Evolutionary conservation across 805 yeast genomes (phyloP).

Genomic region (Yamadazyma tumulicola): DNA sequence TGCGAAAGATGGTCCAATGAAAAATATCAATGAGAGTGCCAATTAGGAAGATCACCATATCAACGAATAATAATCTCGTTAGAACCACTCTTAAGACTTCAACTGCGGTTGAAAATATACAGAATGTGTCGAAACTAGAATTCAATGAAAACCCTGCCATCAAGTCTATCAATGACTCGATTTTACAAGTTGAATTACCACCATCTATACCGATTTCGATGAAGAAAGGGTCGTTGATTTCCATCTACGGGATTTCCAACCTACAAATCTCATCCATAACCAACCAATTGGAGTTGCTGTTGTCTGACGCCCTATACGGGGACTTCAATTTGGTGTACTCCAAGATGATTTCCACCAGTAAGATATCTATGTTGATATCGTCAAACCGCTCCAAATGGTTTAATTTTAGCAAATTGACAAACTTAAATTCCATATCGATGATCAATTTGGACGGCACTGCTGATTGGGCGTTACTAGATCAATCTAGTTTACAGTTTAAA

Average conservation of each 20-base stretch:
- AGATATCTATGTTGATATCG: slow-evolving; percentile 42
- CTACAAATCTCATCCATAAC: slow-evolving; percentile 35
- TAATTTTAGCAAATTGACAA: slow-evolving; percentile 13
- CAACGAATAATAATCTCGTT: not conserved
- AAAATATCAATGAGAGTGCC: not conserved
- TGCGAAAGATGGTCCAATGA: slow-evolving; percentile 1
- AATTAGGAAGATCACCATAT: not conserved
- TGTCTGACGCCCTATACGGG: slow-evolving; percentile 33
- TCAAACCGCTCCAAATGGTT: slow-evolving; percentile 23
- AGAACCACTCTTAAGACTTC: slow-evolving; percentile 4
- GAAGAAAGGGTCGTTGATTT: slow-evolving; percentile 46
- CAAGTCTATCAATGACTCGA: slow-evolving; percentile 18
- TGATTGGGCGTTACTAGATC: slow-evolving; percentile 60
- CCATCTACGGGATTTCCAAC: slow-evolving; percentile 37
- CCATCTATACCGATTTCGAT: slow-evolving; percentile 56
- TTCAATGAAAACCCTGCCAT: not conserved
- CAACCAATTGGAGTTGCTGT: slow-evolving; percentile 2
- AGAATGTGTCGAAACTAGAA: slow-evolving; percentile 13
- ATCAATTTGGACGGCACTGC: slow-evolving; percentile 52
- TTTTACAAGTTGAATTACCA: slow-evolving; percentile 49
- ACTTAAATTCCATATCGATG: slow-evolving; percentile 39
- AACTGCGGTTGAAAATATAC: slow-evolving; percentile 10
- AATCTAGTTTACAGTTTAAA: slow-evolving; percentile 46
- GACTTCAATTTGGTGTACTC: slow-evolving; percentile 45
- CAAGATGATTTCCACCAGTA: slow-evolving; percentile 45